Conservation (phyloP, 1,139 yeast species). For the Suhomyces kunorum region DNA sequence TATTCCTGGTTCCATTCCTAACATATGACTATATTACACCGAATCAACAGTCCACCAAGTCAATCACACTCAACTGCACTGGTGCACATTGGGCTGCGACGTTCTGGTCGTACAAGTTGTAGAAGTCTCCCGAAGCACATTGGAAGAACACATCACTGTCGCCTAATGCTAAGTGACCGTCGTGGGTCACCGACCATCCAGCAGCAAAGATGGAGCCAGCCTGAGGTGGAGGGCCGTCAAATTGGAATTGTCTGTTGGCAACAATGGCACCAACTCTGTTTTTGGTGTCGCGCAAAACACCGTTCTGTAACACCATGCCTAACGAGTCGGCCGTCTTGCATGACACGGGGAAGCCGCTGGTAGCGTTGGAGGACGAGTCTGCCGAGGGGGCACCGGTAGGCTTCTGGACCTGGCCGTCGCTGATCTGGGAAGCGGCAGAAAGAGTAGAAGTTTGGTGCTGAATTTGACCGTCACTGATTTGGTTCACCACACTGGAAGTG, state of each 20-base stretch:
- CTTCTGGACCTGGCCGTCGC: constrained; percentile 41
- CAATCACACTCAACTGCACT: constrained; percentile 64
- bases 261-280: constrained; percentile 47
- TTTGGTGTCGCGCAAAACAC: constrained; percentile 33
- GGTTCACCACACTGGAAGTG: constrained; percentile 44
- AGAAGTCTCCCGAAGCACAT: constrained; percentile 78
- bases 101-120: constrained; percentile 75
- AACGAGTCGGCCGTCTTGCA: constrained; percentile 34
- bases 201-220: constrained; percentile 61
- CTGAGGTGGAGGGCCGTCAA: constrained; percentile 49
- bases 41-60: constrained; percentile 58
- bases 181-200: constrained; percentile 72
- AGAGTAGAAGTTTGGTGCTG: constrained; percentile 49
- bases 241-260: constrained; percentile 49
- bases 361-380: background rate
- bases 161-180: constrained; percentile 73
- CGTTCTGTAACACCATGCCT: constrained; percentile 29
- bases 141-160: constrained; percentile 66
- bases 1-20: constrained; percentile 1
- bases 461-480: constrained; percentile 55
- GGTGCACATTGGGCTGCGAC: constrained; percentile 66
- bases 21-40: background rate
- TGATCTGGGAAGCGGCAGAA: constrained; percentile 31
- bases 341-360: constrained; percentile 16
- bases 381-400: constrained; percentile 17